Percentiles rank a stretch among this genome's conserved stretches.
These are phyloP conservation scores for Linum tenue DNA, from an alignment of 345 rosid genomes.

Conservation along the genomic window DNA sequence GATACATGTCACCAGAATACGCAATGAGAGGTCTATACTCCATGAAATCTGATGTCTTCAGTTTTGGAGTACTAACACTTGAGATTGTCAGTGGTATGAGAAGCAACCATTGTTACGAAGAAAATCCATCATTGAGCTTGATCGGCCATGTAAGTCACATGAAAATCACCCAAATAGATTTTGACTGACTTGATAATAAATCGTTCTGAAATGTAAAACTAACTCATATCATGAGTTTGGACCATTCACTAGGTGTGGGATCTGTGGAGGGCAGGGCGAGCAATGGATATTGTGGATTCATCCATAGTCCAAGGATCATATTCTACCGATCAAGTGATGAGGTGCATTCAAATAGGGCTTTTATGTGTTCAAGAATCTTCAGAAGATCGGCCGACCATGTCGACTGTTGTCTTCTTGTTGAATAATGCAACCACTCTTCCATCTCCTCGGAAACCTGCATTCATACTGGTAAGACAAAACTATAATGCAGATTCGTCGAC, in stretches of 20 bases:
- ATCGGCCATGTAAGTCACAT: slow-evolving; percentile 14
- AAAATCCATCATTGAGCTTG: background rate
- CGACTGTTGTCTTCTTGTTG: slow-evolving; percentile 7
- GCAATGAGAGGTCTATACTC: slow-evolving; percentile 15
- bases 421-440: background rate
- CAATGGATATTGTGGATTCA: slow-evolving; percentile 10
- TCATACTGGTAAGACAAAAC: too few species aligned
- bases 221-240: too few species aligned
- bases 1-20: slow-evolving; percentile 22
- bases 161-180: background rate
- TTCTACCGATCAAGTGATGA: background rate
- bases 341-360: slow-evolving; percentile 14
- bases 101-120: background rate
- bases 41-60: slow-evolving; percentile 16
- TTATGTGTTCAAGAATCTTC: slow-evolving; percentile 8
- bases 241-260: slow-evolving; percentile 12
- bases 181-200: too few species aligned
- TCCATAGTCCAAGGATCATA: background rate
- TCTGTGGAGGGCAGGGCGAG: slow-evolving; percentile 5
- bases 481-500: too few species aligned
- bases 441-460: too few species aligned
- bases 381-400: slow-evolving; percentile 8
- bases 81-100: slow-evolving; percentile 17
- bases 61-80: slow-evolving; percentile 17
- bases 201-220: background rate